Percentiles rank a stretch among this genome's conserved stretches.
phyloP scores from a whole-genome alignment of 352 stramenopile species.

The Thalassiosira tumida region DNA sequence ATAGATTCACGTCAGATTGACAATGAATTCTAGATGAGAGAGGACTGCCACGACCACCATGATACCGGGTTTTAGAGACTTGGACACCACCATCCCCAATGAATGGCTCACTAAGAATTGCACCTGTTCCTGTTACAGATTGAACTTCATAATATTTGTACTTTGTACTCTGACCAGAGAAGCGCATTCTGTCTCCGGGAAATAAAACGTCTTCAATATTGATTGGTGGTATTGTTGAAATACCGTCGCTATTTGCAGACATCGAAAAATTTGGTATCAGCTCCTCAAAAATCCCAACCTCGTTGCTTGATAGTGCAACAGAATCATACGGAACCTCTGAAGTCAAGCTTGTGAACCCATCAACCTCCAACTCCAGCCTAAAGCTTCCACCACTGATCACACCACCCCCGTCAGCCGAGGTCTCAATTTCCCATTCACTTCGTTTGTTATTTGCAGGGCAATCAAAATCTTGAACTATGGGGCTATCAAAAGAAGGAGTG shows the following conservation, averaged over 20 bases:
- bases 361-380: conserved; percentile 82
- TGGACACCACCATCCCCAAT: conserved; percentile 78
- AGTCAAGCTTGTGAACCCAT: conserved; percentile 85
- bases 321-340: conserved; percentile 95
- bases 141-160: conserved; percentile 83
- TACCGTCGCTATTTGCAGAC: conserved; percentile 49
- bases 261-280: conserved; percentile 78
- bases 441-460: conserved; percentile 85
- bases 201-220: conserved; percentile 84
- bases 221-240: conserved; percentile 79
- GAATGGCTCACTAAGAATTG: conserved; percentile 73
- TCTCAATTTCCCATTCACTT: conserved; percentile 86
- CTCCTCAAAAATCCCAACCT: conserved; percentile 89
- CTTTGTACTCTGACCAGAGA: conserved; percentile 79
- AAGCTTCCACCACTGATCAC: conserved; percentile 89
- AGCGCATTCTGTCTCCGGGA: conserved; percentile 82
- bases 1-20: conserved; percentile 76
- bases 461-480: conserved; percentile 85
- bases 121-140: conserved; percentile 74
- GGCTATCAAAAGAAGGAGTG: conserved; percentile 87
- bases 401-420: conserved; percentile 68
- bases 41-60: conserved; percentile 83
- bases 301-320: conserved; percentile 92
- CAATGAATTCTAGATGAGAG: conserved; percentile 85
- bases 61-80: conserved; percentile 74